These are phyloP conservation scores for Mucor lusitanicus DNA, from an alignment of 371 early-diverging fungal genomes.

Conservation along the genomic window DNA sequence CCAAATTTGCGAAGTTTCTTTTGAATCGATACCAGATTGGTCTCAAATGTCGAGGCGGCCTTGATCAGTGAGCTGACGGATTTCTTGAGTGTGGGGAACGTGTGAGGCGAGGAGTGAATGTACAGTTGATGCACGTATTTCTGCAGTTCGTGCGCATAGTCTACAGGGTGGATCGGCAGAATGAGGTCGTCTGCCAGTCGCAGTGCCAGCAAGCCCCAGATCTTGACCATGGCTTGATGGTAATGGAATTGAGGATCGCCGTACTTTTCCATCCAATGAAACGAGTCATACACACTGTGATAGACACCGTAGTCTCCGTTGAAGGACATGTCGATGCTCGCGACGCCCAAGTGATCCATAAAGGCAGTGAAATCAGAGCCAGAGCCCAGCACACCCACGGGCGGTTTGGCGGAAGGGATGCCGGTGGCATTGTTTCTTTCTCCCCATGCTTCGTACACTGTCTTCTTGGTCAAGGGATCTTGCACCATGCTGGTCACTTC, in stretches of 20 bases:
- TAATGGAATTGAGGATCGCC: conserved; percentile 65
- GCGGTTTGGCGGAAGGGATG: conserved; percentile 10
- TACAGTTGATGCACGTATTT: conserved; percentile 21
- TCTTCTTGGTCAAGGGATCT: conserved; percentile 48
- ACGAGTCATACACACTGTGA: conserved; percentile 68
- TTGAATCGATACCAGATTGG: conserved; percentile 9
- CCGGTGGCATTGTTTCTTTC: not conserved
- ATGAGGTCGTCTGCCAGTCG: conserved; percentile 43
- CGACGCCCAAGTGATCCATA: conserved; percentile 62
- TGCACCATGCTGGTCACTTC: conserved; percentile 48
- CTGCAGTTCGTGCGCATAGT: conserved; percentile 33
- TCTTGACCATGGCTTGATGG: conserved; percentile 53
- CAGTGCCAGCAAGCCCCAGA: conserved; percentile 45
- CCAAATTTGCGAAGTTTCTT: conserved; percentile 16
- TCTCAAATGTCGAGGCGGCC: conserved; percentile 13
- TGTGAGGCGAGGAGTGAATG: conserved; percentile 15
- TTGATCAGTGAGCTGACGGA: conserved; percentile 16
- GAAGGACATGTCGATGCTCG: conserved; percentile 56
- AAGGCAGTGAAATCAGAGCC: conserved; percentile 66
- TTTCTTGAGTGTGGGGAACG: conserved; percentile 22
- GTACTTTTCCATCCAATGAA: conserved; percentile 66
- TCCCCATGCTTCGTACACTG: conserved; percentile 59
- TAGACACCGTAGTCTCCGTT: conserved; percentile 57
- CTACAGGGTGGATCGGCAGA: conserved; percentile 39
- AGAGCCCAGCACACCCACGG: conserved; percentile 46